Evolutionary conservation across 31 red algal genomes (phyloP).

Genomic region (Endocladia muricata): DNA sequence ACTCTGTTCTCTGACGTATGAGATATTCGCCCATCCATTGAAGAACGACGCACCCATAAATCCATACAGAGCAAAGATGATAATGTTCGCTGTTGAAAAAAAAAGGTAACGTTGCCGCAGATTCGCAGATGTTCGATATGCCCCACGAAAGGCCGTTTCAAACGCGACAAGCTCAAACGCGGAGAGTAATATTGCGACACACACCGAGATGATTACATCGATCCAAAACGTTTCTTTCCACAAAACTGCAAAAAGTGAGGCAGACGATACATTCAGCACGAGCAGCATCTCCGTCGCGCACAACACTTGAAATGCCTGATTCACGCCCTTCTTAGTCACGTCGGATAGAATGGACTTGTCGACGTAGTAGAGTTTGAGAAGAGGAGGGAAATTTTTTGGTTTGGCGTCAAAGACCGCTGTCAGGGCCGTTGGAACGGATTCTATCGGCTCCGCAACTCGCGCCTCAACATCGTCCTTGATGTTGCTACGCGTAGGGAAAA

Average conservation of each 20-base stretch:
- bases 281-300: neutral
- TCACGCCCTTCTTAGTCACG: neutral
- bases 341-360: neutral
- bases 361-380: neutral
- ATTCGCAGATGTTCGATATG: constrained; percentile 1
- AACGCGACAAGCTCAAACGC: neutral
- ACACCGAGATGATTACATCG: neutral
- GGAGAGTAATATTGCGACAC: neutral
- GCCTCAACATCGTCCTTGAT: neutral
- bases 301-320: neutral
- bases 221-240: neutral
- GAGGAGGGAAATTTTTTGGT: neutral
- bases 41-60: constrained; percentile 10
- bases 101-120: neutral
- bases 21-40: constrained; percentile 21
- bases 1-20: neutral
- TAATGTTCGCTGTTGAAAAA: neutral
- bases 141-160: neutral
- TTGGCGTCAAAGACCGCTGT: neutral
- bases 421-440: neutral
- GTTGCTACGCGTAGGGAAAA: neutral
- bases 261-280: neutral
- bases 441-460: too few species aligned
- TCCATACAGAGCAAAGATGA: neutral
- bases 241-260: neutral